Percentiles rank a stretch among this genome's conserved stretches.
Conservation (phyloP, 345 rosid species). For the Eucalyptus cloeziana region DNA sequence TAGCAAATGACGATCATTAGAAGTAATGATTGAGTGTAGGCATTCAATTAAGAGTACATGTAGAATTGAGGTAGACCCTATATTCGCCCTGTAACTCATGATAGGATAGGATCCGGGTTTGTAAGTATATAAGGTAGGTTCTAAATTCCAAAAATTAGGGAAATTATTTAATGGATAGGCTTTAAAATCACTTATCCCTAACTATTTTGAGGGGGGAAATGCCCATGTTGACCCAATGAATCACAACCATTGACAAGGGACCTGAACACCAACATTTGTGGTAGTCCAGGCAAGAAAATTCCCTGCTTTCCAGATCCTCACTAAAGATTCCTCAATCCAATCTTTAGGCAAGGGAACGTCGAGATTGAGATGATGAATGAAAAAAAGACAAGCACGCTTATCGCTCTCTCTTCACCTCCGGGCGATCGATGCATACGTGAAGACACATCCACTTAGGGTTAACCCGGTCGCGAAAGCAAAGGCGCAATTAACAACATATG, state of each 20-base stretch:
- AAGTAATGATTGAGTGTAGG: no score
- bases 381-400: background rate
- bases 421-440: background rate
- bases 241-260: background rate
- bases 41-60: background rate
- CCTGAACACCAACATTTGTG: background rate
- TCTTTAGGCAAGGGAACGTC: background rate
- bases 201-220: background rate
- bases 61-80: rapidly evolving
- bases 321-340: background rate
- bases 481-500: background rate
- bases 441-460: background rate
- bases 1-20: no score
- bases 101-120: background rate
- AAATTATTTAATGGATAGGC: background rate
- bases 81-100: background rate
- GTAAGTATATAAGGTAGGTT: no score
- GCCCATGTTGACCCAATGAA: rapidly evolving
- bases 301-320: background rate
- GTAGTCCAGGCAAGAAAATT: background rate
- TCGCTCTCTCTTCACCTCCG: background rate
- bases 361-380: background rate
- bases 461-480: background rate
- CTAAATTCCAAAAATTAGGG: no score
- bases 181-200: background rate